Percentiles rank a stretch among this genome's conserved stretches.
Evolutionary conservation across 1,139 yeast genomes (phyloP).

Genomic region (Kurtzmaniella quercitrusa): DNA sequence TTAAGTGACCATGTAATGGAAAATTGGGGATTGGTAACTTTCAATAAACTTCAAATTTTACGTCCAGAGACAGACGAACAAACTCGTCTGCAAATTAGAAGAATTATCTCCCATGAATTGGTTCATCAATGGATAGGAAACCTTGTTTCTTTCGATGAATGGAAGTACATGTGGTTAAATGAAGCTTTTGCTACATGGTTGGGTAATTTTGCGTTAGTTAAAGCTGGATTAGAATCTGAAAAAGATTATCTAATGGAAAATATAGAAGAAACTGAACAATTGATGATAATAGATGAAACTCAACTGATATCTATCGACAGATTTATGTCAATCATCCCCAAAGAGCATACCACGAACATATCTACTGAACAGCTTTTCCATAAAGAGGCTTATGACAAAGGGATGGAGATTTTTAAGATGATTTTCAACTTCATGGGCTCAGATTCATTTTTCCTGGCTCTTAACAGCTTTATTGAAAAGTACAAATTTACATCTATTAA

Average conservation of each 20-base stretch:
- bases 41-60: conserved; percentile 50
- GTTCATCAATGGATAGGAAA: conserved; percentile 81
- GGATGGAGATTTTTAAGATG: conserved; percentile 57
- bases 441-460: conserved; percentile 12
- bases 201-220: conserved; percentile 41
- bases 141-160: conserved; percentile 57
- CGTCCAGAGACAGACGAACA: conserved; percentile 21
- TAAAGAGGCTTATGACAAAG: conserved; percentile 58
- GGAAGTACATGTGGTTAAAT: conserved; percentile 68
- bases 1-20: conserved; percentile 78
- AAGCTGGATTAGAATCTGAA: conserved; percentile 18
- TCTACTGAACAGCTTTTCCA: conserved; percentile 41
- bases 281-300: neutral
- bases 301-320: neutral
- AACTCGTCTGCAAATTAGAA: conserved; percentile 33
- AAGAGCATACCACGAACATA: neutral
- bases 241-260: neutral
- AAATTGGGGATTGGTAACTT: conserved; percentile 65
- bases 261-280: conserved; percentile 3
- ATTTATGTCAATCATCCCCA: conserved; percentile 1
- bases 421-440: conserved; percentile 43
- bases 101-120: conserved; percentile 63
- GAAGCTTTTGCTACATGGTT: conserved; percentile 74
- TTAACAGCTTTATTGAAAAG: conserved; percentile 1
- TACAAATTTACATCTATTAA: conserved; percentile 16